These are phyloP conservation scores for Cenchrus fungigraminus DNA, from an alignment of 176 grass and related monocot genomes.

Conservation along the genomic window DNA sequence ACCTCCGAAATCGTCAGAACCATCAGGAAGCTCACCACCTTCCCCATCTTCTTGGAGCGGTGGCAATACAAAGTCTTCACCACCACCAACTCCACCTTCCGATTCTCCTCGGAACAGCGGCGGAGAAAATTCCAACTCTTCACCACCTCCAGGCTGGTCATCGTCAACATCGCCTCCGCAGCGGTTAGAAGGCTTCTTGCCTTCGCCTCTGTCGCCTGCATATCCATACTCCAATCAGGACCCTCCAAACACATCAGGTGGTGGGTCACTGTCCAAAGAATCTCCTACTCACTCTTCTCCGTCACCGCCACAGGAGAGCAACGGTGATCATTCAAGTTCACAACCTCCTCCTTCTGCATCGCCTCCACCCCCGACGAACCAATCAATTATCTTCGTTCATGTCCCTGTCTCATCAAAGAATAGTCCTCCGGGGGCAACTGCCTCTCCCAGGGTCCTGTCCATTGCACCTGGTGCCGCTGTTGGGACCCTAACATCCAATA, in stretches of 20 bases:
- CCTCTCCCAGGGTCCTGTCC: not conserved
- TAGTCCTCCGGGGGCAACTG: slow-evolving; percentile 4
- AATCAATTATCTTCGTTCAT: slow-evolving; percentile 39
- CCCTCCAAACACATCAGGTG: slow-evolving; percentile 3
- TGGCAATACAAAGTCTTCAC: slow-evolving; percentile 17
- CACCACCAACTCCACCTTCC: slow-evolving; percentile 5
- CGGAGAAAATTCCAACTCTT: not conserved
- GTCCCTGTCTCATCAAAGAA: slow-evolving; percentile 5
- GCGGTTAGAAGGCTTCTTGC: slow-evolving; percentile 11
- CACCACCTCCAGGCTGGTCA: slow-evolving; percentile 25
- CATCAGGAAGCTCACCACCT: not conserved
- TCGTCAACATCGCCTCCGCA: slow-evolving; percentile 28
- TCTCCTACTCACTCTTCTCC: slow-evolving; percentile 28
- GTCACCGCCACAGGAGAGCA: not conserved
- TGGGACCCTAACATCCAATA: not conserved
- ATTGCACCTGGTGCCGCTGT: slow-evolving; percentile 18
- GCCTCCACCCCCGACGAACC: slow-evolving; percentile 18
- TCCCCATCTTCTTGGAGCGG: not conserved
- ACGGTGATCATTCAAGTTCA: slow-evolving; percentile 12
- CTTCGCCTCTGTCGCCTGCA: slow-evolving; percentile 11
- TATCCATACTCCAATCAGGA: not conserved
- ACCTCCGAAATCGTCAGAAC: not conserved
- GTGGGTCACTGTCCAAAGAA: not conserved
- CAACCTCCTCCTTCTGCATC: slow-evolving; percentile 4
- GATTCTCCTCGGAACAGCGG: slow-evolving; percentile 3